Evolutionary conservation across 139 green algal genomes (phyloP).

Genomic region (Desmodesmus armatus): DNA sequence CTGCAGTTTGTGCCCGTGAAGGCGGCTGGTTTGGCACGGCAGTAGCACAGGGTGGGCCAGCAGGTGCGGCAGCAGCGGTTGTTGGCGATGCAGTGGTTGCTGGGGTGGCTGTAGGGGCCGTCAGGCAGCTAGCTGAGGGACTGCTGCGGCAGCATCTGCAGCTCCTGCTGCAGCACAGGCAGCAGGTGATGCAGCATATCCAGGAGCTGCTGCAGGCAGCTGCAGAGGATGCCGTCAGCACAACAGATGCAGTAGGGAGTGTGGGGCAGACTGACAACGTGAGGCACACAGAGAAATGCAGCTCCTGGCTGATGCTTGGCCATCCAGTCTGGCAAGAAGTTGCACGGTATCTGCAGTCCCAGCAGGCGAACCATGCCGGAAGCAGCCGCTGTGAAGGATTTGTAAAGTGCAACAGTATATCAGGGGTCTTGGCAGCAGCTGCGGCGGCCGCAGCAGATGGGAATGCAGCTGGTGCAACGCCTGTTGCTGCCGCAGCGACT

Average conservation of each 20-base stretch:
- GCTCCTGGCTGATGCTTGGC: not conserved
- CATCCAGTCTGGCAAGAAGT: not conserved
- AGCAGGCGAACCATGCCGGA: not conserved
- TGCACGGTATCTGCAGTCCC: not conserved
- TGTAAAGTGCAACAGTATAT: not conserved
- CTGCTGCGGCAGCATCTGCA: conserved; percentile 35
- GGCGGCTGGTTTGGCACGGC: not conserved
- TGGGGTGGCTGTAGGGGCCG: no score
- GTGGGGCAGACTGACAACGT: not conserved
- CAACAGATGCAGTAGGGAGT: not conserved
- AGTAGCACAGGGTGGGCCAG: not conserved
- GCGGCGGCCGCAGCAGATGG: not conserved
- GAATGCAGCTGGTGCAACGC: not conserved
- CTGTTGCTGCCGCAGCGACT: no score
- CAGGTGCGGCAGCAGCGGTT: not conserved
- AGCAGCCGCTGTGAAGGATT: not conserved
- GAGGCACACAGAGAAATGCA: not conserved
- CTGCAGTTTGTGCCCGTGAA: not conserved
- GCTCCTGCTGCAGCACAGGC: not conserved
- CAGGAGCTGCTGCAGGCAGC: not conserved
- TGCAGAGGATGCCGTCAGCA: not conserved
- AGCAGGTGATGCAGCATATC: not conserved
- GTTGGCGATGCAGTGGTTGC: no score
- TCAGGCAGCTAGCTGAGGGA: no score
- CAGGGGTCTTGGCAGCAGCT: not conserved